Evolutionary conservation across 108 stramenopile species (phyloP), one percentile per base, ranked within the genome.

Genomic region (Pseudonitzschia delicatissima): DNA sequence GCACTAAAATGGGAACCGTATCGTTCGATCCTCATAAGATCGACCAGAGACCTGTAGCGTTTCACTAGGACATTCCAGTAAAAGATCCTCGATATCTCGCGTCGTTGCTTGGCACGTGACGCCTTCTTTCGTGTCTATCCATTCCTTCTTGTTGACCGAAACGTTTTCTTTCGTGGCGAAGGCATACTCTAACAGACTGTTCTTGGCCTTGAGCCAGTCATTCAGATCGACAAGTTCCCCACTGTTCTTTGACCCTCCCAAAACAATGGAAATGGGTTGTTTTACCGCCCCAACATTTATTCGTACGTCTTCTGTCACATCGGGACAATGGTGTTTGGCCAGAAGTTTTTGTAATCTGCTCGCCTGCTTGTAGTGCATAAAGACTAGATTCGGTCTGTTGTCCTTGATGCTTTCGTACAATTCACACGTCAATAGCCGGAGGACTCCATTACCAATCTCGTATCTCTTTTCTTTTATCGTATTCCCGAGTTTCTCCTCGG

Each of bases 321-420:
- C 20, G 11, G 73, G 77, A 32, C 77, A 78, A 60, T 69, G 66
- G 4, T 60, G 64, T 34, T 74, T 68, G 1, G 73, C 47, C 6
- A 78, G 42, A 1, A 73, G 51, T 3, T 49, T 51, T 47, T 66
- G 57, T 12, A 78, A 11, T 18, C 47, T 29, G 27, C 31, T 45
- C 15, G 73, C 52, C 26, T 74, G 47, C 9, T 50, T 73, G 48
- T 70, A 78, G 49, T 78, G 55, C 57, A 78, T 49, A 44, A 78
- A 74, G 28, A 78, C 20, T 39, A 78, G 53, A 23, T 73, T 78
- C 15, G 77, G 73, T 48, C 68, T 63, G 57, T 70, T 69, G 37
- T 70, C 64, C 18, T 47, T 37, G 40, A 78, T 69, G 26, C 62
- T 23, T 25, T 69, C 25, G 62, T 78, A 78, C 5, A 42, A 59